Evolutionary conservation across 257 asterid genomes (phyloP).

Genomic region (Solanum acaule): DNA sequence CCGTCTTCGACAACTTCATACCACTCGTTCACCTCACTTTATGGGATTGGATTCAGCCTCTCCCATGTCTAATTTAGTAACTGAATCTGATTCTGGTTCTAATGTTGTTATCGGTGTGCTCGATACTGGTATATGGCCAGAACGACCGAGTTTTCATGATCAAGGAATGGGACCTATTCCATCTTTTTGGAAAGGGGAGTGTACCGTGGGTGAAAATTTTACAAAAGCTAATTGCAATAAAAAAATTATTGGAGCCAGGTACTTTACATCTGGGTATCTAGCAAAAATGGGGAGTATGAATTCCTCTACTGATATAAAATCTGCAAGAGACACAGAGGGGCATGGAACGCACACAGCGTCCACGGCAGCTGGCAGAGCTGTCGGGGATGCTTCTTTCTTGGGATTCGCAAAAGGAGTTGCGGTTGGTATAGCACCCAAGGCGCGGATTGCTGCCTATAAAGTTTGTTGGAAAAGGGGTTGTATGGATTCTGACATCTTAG

Average conservation of each 20-base stretch:
- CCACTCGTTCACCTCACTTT: constrained; percentile 60
- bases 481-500: constrained; percentile 73
- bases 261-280: constrained; percentile 43
- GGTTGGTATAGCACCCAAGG: constrained; percentile 73
- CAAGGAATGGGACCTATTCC: constrained; percentile 61
- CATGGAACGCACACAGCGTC: constrained; percentile 95
- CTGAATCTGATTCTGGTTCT: constrained; percentile 63
- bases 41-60: constrained; percentile 31
- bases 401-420: constrained; percentile 71
- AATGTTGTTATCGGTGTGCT: constrained; percentile 58
- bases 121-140: constrained; percentile 86
- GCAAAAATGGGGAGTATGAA: constrained; percentile 26
- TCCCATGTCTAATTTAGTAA: constrained; percentile 23
- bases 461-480: constrained; percentile 82
- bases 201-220: constrained; percentile 46
- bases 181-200: constrained; percentile 61
- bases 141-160: constrained; percentile 59
- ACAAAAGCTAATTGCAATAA: constrained; percentile 42
- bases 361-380: constrained; percentile 76
- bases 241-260: constrained; percentile 69
- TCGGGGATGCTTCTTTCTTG: constrained; percentile 51
- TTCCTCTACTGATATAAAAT: constrained; percentile 24
- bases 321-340: constrained; percentile 64
- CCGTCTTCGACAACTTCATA: constrained; percentile 57
- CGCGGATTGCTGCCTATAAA: constrained; percentile 63